Base-by-base conservation (phyloP, 106 monocot genomes). In the Dendrobium officinale region DNA sequence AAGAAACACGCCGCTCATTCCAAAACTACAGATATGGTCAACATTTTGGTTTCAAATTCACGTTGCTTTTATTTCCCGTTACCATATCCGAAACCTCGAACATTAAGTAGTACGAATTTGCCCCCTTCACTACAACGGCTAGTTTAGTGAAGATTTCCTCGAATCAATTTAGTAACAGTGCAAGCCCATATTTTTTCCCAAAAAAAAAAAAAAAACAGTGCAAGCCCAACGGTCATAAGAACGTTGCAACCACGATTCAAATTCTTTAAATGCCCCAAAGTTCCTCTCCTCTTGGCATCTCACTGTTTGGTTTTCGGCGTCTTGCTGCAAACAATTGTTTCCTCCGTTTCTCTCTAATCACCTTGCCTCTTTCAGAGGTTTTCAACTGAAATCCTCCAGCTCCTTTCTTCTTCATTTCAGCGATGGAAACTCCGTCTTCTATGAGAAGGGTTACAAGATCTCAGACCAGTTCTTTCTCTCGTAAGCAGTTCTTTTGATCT, bases 361-460 rank as follows among this genome's bases (percentile, higher is more conserved):
- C 24, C 70, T 31, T 31, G 31, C 27, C 33, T 15, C 26, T 2
- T 27, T 9, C 67, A 22, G 19, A 67, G 67, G 9, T 26, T 67
- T 67, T 27, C 26, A 27, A 24, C 10, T 67, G 26, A 67, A 67
- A 2, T 27, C 59, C n/a, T 10, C 31, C 31, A 8, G 24, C 24
- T 6, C 8, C 70, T 37, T 11, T 4, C 40, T 13, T 70, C 70
- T 33, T 37, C 9, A 4, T 70, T 15, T 33, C 70, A 37, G 70
- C 37, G 13, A 70, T 70, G 70, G 70, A 70, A 70, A 70, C 70
- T 70, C 70, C 70, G 4, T 89, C 89, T 15, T 92, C 88, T 58
- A 76, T 64, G 41, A 88, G 84, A 87, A 87, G 80, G 73, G 41
- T 78, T 75, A 87, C 91, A 8, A 79, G 86, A 61, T 86, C 95